Conservation (phyloP, 306 rosid genomes). For the Prunus fruticosa region DNA sequence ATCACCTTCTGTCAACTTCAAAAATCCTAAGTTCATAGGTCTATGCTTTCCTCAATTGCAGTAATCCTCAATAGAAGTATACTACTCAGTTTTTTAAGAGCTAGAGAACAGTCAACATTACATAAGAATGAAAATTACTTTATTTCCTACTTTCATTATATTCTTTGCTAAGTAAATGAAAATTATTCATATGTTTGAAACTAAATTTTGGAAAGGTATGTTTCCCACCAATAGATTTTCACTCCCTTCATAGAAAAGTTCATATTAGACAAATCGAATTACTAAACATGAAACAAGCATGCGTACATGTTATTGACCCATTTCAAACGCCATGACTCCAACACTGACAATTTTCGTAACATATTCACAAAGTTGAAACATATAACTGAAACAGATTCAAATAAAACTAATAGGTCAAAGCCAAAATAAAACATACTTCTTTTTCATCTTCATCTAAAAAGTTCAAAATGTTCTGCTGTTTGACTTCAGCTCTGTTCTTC, state of each 20-base stretch:
- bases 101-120: neutral
- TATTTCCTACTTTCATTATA: neutral
- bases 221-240: neutral
- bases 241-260: neutral
- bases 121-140: neutral
- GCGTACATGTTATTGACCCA: neutral
- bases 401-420: neutral
- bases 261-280: neutral
- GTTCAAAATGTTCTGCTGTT: constrained; percentile 71
- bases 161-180: neutral
- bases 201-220: neutral
- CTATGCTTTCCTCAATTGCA: neutral
- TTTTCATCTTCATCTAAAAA: constrained; percentile 94
- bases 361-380: neutral
- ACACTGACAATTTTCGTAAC: neutral
- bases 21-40: neutral
- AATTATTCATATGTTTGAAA: neutral
- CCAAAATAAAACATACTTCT: constrained; percentile 55
- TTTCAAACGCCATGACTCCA: neutral
- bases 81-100: neutral
- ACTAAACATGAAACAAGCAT: neutral
- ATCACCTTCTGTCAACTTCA: neutral
- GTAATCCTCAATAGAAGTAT: neutral
- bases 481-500: constrained; percentile 87
- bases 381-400: neutral